Base-by-base conservation (phyloP, 129 eudicot genomes). In the Silybum marianum region DNA sequence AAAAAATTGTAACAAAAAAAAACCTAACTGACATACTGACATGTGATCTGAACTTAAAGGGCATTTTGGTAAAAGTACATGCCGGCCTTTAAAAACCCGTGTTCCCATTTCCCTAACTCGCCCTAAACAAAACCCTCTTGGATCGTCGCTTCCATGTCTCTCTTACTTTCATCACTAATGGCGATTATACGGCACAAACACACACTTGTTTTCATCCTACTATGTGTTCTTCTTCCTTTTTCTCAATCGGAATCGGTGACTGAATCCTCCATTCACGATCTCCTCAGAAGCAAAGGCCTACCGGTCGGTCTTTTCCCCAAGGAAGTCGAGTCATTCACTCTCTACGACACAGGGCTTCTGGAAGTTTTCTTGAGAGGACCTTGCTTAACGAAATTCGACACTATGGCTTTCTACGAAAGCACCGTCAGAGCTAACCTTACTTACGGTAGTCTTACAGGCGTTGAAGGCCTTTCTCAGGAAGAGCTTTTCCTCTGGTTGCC, bases 401-500 rank as follows among this genome's bases (percentile, higher is more conserved):
- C 90, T 0, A 84, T 87, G 92, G 98, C 93, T 19, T 83, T 90
- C 23, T 93, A 89, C 34, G 96, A 90, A 10, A 87, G 89, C 77
- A 85, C 83, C 3, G 80, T 90, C 3, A 80, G 86, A 74, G 98
- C 96, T 18, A 93, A 93, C 69, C 87, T 93, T 9, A 93, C 91
- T 6, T 90, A 90, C 72, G 93, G 96, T 0, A 73, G 96, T 23
- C 92, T 93, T 26, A 83, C 87, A 22, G 93, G 88, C 1, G 92
- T 90, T n/a, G 78, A 93, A 67, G 98, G 98, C 1, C 25, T 93
- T 0, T 86, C 90, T 5, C 96, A 89, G 51, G 93, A 90, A 75
- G 98, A 93, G 82, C 86, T 93, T 2, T 93, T 93, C n/a, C 74
- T 91, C 0, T 93, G 98, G 98, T 78, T 93, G 9, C 96, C 93